phyloP scores from a whole-genome alignment of 2,329 filamentous ascomycete species.

The Cyphellophora europaea region DNA sequence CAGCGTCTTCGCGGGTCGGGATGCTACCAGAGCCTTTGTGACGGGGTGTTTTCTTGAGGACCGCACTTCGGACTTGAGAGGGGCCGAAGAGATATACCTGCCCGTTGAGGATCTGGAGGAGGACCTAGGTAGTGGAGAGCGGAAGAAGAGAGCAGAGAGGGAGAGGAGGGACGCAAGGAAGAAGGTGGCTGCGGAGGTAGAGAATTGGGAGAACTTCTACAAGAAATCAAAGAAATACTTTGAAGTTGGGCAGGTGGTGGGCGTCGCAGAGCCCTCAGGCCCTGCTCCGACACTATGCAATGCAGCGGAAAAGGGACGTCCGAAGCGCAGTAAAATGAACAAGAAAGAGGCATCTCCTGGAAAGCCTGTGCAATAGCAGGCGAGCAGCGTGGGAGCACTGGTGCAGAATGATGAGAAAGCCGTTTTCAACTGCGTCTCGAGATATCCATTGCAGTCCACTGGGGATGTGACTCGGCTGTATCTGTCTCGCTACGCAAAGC shows the following conservation, averaged over 20 bases:
- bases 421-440: too few species aligned
- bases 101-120: conserved; percentile 54
- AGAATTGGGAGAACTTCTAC: conserved; percentile 81
- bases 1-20: conserved; percentile 73
- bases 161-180: conserved; percentile 58
- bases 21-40: conserved; percentile 81
- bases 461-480: too few species aligned
- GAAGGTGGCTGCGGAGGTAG: conserved; percentile 57
- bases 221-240: conserved; percentile 69
- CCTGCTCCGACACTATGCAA: conserved; percentile 60
- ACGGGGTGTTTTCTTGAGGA: conserved; percentile 90
- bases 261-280: conserved; percentile 25
- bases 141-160: conserved; percentile 46
- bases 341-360: conserved; percentile 10
- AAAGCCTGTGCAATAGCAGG: conserved; percentile 16
- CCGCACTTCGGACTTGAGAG: conserved; percentile 71
- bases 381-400: too few species aligned
- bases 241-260: conserved; percentile 64
- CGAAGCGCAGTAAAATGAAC: conserved; percentile 33
- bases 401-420: too few species aligned
- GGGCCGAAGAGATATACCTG: conserved; percentile 76
- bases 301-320: conserved; percentile 56
- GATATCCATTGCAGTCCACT: too few species aligned
- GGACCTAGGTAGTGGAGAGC: conserved; percentile 25
- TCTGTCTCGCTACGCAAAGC: too few species aligned